These are phyloP conservation scores for Candida anglica DNA, from an alignment of 805 yeast species.

Conservation along the genomic window DNA sequence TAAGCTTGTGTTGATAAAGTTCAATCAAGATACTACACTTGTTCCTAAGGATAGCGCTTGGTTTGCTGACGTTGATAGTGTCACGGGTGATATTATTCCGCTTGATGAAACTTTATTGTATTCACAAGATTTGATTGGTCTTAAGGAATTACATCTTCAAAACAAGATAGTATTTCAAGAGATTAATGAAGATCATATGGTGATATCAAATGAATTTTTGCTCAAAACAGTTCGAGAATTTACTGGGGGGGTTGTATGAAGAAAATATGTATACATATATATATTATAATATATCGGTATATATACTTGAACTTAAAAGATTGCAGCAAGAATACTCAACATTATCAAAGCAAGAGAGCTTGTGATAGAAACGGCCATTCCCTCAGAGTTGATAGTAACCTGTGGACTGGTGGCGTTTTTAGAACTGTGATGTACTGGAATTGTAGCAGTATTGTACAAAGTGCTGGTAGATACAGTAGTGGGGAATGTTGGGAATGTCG, in stretches of 20 bases:
- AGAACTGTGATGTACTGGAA: too few relatives aligned
- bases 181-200: constrained; percentile 64
- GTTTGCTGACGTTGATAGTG: constrained; percentile 52
- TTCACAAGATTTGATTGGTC: constrained; percentile 56
- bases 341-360: too few relatives aligned
- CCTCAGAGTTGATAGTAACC: too few relatives aligned
- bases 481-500: too few relatives aligned
- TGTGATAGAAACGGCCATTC: too few relatives aligned
- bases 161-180: constrained; percentile 44
- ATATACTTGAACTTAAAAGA: too few relatives aligned
- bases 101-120: constrained; percentile 49
- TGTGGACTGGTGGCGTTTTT: too few relatives aligned
- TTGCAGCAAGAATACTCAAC: too few relatives aligned
- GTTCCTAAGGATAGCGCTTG: constrained; percentile 72
- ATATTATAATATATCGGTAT: too few relatives aligned
- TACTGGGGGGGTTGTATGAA: constrained; percentile 28
- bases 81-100: constrained; percentile 38
- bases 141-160: constrained; percentile 41
- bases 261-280: too few relatives aligned
- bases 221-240: constrained; percentile 39
- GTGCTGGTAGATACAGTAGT: too few relatives aligned
- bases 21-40: constrained; percentile 60
- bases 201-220: constrained; percentile 51
- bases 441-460: too few relatives aligned
- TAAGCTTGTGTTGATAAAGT: constrained; percentile 55